Evolutionary conservation across 352 stramenopile genomes (phyloP).

Genomic region (Phytophthora pistaciae): DNA sequence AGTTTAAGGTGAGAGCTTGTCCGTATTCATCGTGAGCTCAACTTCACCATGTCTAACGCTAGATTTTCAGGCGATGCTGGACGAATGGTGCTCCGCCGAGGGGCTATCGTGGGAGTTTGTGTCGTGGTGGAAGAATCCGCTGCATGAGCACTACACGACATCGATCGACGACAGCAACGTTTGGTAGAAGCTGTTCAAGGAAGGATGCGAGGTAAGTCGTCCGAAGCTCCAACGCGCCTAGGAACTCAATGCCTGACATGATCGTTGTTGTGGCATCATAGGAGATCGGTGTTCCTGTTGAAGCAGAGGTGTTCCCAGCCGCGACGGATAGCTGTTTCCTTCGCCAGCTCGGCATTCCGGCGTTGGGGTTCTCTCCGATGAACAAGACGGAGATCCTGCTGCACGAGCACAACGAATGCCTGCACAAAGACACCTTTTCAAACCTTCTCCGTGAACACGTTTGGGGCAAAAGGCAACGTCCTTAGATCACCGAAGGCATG

Average conservation of each 20-base stretch:
- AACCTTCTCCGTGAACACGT: too few relatives aligned
- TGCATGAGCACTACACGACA: constrained; percentile 73
- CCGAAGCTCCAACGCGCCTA: neutral
- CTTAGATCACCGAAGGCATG: too few relatives aligned
- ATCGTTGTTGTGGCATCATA: constrained; percentile 13
- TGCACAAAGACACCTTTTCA: constrained; percentile 94
- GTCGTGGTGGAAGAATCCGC: constrained; percentile 45
- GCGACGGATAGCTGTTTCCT: constrained; percentile 96
- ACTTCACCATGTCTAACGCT: neutral
- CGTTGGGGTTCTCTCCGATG: constrained; percentile 96
- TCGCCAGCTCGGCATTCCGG: constrained; percentile 90
- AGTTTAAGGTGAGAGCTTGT: constrained; percentile 67
- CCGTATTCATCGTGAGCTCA: neutral
- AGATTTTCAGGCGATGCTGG: constrained; percentile 72
- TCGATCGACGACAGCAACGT: constrained; percentile 59
- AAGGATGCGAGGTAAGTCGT: constrained; percentile 42
- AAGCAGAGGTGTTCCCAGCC: constrained; percentile 95
- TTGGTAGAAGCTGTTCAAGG: constrained; percentile 70
- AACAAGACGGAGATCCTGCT: constrained; percentile 95
- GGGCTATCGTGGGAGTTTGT: constrained; percentile 88
- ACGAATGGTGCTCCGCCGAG: constrained; percentile 91
- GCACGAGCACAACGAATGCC: constrained; percentile 97
- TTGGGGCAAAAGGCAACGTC: too few relatives aligned
- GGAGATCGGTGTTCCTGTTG: constrained; percentile 70
- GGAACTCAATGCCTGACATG: neutral